Evolutionary conservation across 352 stramenopile species (phyloP).

Genomic region (Peronospora tabacina): DNA sequence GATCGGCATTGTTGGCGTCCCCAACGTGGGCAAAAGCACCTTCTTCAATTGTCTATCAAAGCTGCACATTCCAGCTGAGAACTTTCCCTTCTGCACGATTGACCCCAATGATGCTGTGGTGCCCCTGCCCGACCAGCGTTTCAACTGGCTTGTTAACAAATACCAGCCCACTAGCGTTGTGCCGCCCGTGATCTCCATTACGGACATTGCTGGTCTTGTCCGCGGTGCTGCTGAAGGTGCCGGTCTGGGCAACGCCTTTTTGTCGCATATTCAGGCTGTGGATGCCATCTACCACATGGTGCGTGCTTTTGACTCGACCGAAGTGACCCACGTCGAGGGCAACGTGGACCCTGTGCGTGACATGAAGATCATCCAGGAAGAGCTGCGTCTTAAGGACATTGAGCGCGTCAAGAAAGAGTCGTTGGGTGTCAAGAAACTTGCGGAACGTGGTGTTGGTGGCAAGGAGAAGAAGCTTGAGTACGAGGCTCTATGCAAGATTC

Average conservation of each 20-base stretch:
- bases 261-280: conserved; percentile 98
- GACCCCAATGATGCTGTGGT: conserved; percentile 98
- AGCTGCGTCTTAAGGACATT: conserved; percentile 97
- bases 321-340: conserved; percentile 99
- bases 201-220: conserved; percentile 99
- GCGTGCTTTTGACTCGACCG: conserved; percentile 94
- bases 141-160: conserved; percentile 96
- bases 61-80: conserved; percentile 87
- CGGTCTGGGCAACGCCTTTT: conserved; percentile 98
- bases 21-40: conserved; percentile 99
- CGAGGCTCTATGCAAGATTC: conserved; percentile 75
- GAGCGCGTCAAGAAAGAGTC: conserved; percentile 78
- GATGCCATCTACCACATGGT: conserved; percentile 98
- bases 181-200: conserved; percentile 96
- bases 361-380: conserved; percentile 98
- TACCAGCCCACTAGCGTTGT: conserved; percentile 93
- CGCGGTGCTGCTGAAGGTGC: conserved; percentile 94
- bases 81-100: conserved; percentile 98
- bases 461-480: conserved; percentile 96
- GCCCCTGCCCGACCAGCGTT: conserved; percentile 96
- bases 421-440: conserved; percentile 79
- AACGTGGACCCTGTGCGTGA: conserved; percentile 98
- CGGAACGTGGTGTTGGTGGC: conserved; percentile 81
- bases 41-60: conserved; percentile 99
- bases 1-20: conserved; percentile 98